Conservation (phyloP, 805 yeast genomes). For the Kregervanrija pseudodelftensis region DNA sequence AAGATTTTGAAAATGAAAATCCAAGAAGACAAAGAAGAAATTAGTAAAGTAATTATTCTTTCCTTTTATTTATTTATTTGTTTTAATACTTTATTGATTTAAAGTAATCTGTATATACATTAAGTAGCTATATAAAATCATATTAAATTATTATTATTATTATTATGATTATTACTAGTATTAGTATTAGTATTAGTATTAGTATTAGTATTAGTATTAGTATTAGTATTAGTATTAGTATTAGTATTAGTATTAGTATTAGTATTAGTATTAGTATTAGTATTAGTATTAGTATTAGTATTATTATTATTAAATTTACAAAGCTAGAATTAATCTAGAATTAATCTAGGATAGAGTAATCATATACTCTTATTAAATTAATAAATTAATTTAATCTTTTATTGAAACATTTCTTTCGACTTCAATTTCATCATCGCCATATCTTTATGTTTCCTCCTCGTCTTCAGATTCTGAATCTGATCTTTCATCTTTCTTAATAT, state of each 20-base stretch:
- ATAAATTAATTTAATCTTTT: not conserved
- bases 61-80: not conserved
- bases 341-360: no score
- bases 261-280: not conserved
- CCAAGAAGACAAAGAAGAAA: not conserved
- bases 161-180: no score
- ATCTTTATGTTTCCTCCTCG: conserved; percentile 14
- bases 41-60: not conserved
- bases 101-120: no score
- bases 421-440: conserved; percentile 12
- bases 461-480: conserved; percentile 74
- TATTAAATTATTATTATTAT: no score
- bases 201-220: no score
- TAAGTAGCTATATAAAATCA: no score
- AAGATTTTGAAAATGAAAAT: not conserved
- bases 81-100: not conserved
- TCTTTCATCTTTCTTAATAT: conserved; percentile 71
- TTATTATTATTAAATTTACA: no score
- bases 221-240: no score
- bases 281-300: not conserved
- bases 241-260: no score
- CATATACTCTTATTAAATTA: not conserved
- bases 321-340: no score
- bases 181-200: no score
- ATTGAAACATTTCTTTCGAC: not conserved